Evolutionary conservation across 495 filamentous ascomycete species (phyloP), one percentile per base, ranked within the genome.

Genomic region (Paragyromitra xinjiangensis): DNA sequence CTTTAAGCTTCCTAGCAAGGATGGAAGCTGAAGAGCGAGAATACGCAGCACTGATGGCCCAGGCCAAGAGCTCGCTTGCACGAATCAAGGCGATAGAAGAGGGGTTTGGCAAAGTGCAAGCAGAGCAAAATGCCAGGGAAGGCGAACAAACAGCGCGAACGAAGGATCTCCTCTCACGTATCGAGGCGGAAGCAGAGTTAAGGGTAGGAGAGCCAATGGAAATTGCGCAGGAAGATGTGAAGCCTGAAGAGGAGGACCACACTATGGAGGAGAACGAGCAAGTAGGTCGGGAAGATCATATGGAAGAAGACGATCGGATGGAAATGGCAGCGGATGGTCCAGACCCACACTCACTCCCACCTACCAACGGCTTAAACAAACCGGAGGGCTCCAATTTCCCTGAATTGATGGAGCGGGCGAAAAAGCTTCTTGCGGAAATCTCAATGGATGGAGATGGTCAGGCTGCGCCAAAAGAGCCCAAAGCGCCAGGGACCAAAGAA

Each of bases 321-420:
- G 73, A 65, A 8, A 48, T 50, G n/a, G 40, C 22, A 8, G 44
- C 56, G 42, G 53, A 37, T 19, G 40, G 12, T 22, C 14, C 14
- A 68, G n/a, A 37, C 14, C 9, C 37, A 16, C 53, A 26, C 48
- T 8, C 16, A 19, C 48, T 6, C 12, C 44, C 1, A 51, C 7
- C 48, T 6, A 6, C 48, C 16, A 16, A 7, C 16, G 16, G 14
- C 19, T 51, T 37, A 11, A 61, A 37, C 34, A 50, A 11, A 63
- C 1, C 12, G 19, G 50, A 73, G 9, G 69, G 51, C 34, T 42
- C 48, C 0, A 24, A 64, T 50, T 77, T 77, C 24, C 62, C 69
- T 0, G 69, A 71, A 22, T n/a, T 77, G 19, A 73, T 77, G 74
- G 74, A 77, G 37, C 69, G 62, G 42, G 74, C 74, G 6, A 77